Percentiles rank a stretch among this genome's conserved stretches.
These are phyloP conservation scores for Stephania yunnanensis DNA, from an alignment of 164 flowering plant species.

Conservation along the genomic window DNA sequence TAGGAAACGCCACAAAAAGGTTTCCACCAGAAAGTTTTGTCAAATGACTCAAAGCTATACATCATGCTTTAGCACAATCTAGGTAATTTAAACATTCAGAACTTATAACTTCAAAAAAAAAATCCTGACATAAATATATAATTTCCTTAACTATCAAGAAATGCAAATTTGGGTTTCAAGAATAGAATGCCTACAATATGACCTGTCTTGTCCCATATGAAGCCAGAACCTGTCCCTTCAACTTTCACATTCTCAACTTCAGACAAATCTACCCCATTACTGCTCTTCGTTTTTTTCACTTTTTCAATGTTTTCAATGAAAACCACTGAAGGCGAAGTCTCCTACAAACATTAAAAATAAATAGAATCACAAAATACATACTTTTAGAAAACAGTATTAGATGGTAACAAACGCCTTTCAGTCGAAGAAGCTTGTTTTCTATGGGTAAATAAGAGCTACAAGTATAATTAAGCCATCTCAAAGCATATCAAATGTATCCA, in stretches of 20 bases:
- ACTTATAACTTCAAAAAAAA: not conserved
- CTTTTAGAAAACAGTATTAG: not conserved
- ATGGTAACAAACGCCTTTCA: not conserved
- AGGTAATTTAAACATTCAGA: not conserved
- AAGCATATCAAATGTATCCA: not conserved
- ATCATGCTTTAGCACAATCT: no score
- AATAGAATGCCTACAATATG: constrained; percentile 66
- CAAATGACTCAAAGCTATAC: no score
- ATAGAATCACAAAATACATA: not conserved
- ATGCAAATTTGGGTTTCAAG: constrained; percentile 1
- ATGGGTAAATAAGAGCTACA: not conserved
- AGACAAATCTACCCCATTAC: constrained; percentile 13
- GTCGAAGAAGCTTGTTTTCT: not conserved
- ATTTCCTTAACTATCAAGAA: not conserved
- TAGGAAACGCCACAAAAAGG: no score
- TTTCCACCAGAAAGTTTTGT: no score
- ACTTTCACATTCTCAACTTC: constrained; percentile 61
- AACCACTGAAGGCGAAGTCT: constrained; percentile 72
- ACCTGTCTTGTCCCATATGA: constrained; percentile 87
- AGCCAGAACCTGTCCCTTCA: constrained; percentile 96
- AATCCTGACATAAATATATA: not conserved
- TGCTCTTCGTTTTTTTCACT: constrained; percentile 30
- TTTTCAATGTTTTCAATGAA: constrained; percentile 61
- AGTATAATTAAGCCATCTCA: no score
- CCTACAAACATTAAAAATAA: constrained; percentile 33